phyloP scores from a whole-genome alignment of 148 eudicot species.

The Camellia granthamiana region DNA sequence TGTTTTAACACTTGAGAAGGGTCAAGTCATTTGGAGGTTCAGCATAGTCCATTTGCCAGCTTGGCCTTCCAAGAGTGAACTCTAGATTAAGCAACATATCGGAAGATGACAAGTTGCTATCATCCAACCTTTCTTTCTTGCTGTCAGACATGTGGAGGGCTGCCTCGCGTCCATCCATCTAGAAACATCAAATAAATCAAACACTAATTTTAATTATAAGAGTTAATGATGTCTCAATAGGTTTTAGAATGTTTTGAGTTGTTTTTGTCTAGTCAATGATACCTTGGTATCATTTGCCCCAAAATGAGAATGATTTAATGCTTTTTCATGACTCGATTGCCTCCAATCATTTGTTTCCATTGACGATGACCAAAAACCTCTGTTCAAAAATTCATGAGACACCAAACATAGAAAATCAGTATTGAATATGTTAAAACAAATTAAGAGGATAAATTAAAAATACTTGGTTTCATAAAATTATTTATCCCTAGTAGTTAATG shows the following conservation, averaged over 20 bases:
- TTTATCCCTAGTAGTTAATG: too few species aligned
- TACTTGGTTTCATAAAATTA: too few species aligned
- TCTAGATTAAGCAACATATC: slow-evolving; percentile 48
- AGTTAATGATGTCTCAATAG: too few species aligned
- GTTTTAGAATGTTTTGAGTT: neutral
- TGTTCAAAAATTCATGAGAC: slow-evolving; percentile 13
- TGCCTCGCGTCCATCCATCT: slow-evolving; percentile 19
- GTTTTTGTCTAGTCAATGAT: neutral
- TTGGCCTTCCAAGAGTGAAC: slow-evolving; percentile 62
- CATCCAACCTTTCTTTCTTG: slow-evolving; percentile 17
- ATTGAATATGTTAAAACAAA: neutral
- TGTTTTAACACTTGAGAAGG: slow-evolving; percentile 37
- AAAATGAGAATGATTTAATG: slow-evolving; percentile 9
- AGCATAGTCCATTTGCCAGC: slow-evolving; percentile 34
- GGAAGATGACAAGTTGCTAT: slow-evolving; percentile 20
- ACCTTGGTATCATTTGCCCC: slow-evolving; percentile 19
- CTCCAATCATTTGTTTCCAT: slow-evolving; percentile 21
- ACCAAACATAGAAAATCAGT: neutral
- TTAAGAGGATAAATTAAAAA: neutral
- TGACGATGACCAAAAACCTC: slow-evolving; percentile 31
- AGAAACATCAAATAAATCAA: neutral
- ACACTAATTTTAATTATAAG: neutral
- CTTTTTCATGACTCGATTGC: slow-evolving; percentile 18
- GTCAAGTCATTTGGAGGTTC: slow-evolving; percentile 30
- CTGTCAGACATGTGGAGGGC: slow-evolving; percentile 15